Evolutionary conservation across 148 eudicot genomes (phyloP), one percentile per base, ranked within the genome.

Genomic region (Cornus controversa): DNA sequence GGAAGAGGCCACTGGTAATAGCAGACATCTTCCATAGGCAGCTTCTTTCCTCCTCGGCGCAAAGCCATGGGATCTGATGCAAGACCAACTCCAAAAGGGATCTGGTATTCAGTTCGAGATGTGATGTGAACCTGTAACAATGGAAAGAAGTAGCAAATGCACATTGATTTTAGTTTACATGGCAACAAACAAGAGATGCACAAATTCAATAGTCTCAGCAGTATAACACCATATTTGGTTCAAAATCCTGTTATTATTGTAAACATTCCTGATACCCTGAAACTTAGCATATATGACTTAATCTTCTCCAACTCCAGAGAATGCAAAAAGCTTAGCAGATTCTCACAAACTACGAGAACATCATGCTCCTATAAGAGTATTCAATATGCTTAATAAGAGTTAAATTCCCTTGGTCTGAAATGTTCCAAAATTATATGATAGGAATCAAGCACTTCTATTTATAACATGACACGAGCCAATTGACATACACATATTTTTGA

Each of bases 11-110:
- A 96, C 26, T 76, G 86, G 85, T 88, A 90, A 84, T 87, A 96
- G 80, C 89, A 85, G 69, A 93, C 91, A 85, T 96, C 99, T 86
- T 96, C 99, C 99, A 96, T 96, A 5, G 94, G 97, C 75, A 96
- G 84, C 85, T 88, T 91, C 83, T 89, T 96, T 37, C 86, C 99
- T 77, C 99, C 99, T 80, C 92, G 91, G 13, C 99, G 93, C 73
- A 87, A 67, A 76, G 98, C 85, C 99, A 96, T 96, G 50, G 99
- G 94, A 85, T 96, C 99, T 57, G 93, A 88, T 60, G 93, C 98
- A 66, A 96, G 75, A 50, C 98, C 99, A 83, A 96, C 83, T 71
- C 97, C 93, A 81, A 93, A 89, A 78, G 98, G 97, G 70, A 87
- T 79, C 78, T 83, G 77, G 75, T 67, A 83, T 78, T 88, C 91